These are phyloP conservation scores for Eragrostis tef DNA, from an alignment of 202 grass and related monocot species.

Conservation along the genomic window DNA sequence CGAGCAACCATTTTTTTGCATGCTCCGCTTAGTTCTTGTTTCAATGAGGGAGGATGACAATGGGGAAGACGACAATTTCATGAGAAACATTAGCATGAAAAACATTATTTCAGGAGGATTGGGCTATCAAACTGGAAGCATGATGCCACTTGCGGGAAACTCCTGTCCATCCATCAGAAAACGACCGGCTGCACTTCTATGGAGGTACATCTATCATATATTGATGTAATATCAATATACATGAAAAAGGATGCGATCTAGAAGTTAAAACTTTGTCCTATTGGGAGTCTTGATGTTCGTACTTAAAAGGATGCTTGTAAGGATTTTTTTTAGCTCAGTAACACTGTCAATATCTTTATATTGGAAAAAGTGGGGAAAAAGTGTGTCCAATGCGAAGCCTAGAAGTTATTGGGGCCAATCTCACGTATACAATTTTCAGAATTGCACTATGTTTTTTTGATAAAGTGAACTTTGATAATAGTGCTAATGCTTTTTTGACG, in stretches of 20 bases:
- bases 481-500: background rate
- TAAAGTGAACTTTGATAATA: slow-evolving; percentile 6
- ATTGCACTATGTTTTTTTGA: slow-evolving; percentile 21
- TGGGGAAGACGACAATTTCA: slow-evolving; percentile 70
- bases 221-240: background rate
- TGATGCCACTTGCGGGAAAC: slow-evolving; percentile 61
- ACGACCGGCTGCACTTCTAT: slow-evolving; percentile 87
- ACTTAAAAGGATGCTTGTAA: background rate
- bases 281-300: background rate
- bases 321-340: slow-evolving; percentile 7
- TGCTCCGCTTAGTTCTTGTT: slow-evolving; percentile 93
- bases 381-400: slow-evolving; percentile 6
- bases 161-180: slow-evolving; percentile 64
- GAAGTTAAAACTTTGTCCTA: background rate
- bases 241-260: no score
- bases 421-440: slow-evolving; percentile 1
- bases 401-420: slow-evolving; percentile 3
- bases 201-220: slow-evolving; percentile 68
- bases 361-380: no score
- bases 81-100: slow-evolving; percentile 63
- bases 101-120: slow-evolving; percentile 68
- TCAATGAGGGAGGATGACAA: slow-evolving; percentile 98
- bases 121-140: slow-evolving; percentile 56
- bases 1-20: slow-evolving; percentile 98
- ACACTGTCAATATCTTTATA: slow-evolving; percentile 3